These are phyloP conservation scores for Immersiporthe knoxdaviesiana DNA, from an alignment of 2,329 filamentous ascomycete species.

Conservation along the genomic window DNA sequence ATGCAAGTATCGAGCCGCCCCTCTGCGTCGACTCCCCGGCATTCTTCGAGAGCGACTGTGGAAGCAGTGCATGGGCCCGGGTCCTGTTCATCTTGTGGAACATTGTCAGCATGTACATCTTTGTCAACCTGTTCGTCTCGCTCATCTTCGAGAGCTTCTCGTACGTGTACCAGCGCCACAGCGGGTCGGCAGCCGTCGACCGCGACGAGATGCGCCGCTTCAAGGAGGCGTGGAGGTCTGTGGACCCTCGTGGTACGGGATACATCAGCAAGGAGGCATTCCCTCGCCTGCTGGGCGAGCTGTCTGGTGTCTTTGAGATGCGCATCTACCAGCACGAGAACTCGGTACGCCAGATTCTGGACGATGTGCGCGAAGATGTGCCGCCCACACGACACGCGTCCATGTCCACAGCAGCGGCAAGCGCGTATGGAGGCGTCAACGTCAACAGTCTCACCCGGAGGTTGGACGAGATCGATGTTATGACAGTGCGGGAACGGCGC, in stretches of 20 bases:
- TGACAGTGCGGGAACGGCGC: constrained; percentile 73
- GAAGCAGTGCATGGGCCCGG: constrained; percentile 85
- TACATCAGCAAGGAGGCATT: constrained; percentile 91
- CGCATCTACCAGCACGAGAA: constrained; percentile 92
- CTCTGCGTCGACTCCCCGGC: constrained; percentile 72
- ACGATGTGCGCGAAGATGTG: constrained; percentile 70
- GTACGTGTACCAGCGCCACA: constrained; percentile 97
- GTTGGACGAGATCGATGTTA: constrained; percentile 72
- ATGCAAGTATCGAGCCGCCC: constrained; percentile 76
- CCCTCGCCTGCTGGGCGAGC: constrained; percentile 83
- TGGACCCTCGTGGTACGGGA: constrained; percentile 88
- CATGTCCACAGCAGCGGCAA: constrained; percentile 52
- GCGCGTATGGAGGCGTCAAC: constrained; percentile 65
- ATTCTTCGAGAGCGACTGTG: constrained; percentile 91
- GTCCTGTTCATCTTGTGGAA: constrained; percentile 96
- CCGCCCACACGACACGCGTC: constrained; percentile 58
- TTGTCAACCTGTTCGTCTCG: constrained; percentile 96
- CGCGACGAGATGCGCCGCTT: constrained; percentile 94
- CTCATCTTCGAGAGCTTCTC: constrained; percentile 99
- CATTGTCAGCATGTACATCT: constrained; percentile 99
- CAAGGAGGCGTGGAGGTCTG: constrained; percentile 97
- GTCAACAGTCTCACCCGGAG: constrained; percentile 74
- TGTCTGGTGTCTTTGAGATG: constrained; percentile 97
- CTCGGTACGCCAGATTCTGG: constrained; percentile 83
- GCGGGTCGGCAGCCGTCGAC: constrained; percentile 86